A percentile compares a stretch with the other conserved stretches of the same genome.
Conservation (phyloP, 75 land plant genomes). For the Picea sitchensis region DNA sequence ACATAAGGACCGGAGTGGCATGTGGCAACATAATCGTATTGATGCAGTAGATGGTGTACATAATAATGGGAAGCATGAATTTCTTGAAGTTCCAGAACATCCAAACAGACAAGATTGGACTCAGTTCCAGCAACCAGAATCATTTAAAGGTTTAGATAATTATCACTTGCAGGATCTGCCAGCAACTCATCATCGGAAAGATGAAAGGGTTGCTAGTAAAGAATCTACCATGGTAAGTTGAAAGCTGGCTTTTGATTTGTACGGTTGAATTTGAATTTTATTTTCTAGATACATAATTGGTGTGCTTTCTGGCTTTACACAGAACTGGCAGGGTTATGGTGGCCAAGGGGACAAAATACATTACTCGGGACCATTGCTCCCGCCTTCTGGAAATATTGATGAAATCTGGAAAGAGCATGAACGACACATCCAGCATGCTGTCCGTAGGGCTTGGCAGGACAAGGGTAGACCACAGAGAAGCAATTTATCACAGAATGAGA, state of each 20-base stretch:
- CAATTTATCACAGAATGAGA: neutral
- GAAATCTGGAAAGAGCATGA: constrained; percentile 78
- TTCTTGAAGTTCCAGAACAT: constrained; percentile 18
- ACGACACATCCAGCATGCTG: constrained; percentile 74
- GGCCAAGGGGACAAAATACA: constrained; percentile 69
- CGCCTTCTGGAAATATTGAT: constrained; percentile 64
- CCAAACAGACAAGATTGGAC: constrained; percentile 17
- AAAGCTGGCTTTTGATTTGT: no score
- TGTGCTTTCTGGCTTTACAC: neutral
- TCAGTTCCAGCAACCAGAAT: constrained; percentile 24
- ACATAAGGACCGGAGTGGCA: constrained; percentile 20
- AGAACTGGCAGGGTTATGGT: constrained; percentile 45
- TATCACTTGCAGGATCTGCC: constrained; percentile 14
- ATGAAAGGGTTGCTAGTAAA: constrained; percentile 30
- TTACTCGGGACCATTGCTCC: constrained; percentile 73
- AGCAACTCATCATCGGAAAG: constrained; percentile 27
- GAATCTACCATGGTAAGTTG: constrained; percentile 32
- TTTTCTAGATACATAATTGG: neutral
- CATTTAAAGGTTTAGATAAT: constrained; percentile 22
- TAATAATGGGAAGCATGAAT: constrained; percentile 30
- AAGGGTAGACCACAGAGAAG: constrained; percentile 30
- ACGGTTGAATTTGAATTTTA: neutral
- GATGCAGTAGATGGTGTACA: constrained; percentile 32
- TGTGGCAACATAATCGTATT: constrained; percentile 21
- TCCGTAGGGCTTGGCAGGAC: constrained; percentile 51